Conservation (phyloP, 495 filamentous ascomycete species). For the Geopyxis carbonaria region DNA sequence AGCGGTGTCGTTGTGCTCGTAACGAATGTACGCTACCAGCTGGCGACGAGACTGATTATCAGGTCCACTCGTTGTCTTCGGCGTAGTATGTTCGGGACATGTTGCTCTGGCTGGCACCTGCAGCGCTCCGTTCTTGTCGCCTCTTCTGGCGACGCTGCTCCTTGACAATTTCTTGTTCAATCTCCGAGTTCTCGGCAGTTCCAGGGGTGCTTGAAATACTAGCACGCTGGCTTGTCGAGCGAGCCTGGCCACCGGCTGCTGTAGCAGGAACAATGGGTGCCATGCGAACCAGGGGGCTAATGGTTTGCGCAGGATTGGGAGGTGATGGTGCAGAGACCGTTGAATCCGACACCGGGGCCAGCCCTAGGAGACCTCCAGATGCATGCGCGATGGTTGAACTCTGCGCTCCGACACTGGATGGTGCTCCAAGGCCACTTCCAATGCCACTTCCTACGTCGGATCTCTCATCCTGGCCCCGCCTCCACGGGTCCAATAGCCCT, state of each 20-base stretch:
- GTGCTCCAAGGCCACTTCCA: neutral
- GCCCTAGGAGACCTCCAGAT: slow-evolving; percentile 20
- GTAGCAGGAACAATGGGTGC: neutral
- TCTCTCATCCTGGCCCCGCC: neutral
- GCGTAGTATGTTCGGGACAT: neutral
- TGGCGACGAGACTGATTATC: no score
- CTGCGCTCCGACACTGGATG: slow-evolving; percentile 2
- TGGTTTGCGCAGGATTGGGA: slow-evolving; percentile 1
- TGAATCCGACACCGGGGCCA: no score
- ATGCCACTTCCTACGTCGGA: no score
- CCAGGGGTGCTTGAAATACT: slow-evolving; percentile 16
- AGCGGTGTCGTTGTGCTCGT: no score
- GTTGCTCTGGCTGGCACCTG: neutral
- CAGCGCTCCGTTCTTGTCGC: slow-evolving; percentile 18
- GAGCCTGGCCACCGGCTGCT: slow-evolving; percentile 7
- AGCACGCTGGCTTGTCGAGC: slow-evolving; percentile 20
- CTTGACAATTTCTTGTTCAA: slow-evolving; percentile 22
- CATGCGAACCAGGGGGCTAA: slow-evolving; percentile 4
- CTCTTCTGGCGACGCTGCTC: slow-evolving; percentile 21
- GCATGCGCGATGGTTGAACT: slow-evolving; percentile 19
- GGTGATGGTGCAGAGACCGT: slow-evolving; percentile 8
- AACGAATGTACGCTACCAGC: no score
- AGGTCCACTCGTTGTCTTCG: no score
- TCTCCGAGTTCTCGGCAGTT: slow-evolving; percentile 19
- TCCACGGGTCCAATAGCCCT: no score